Percentiles rank a stretch among this genome's conserved stretches.
These are phyloP conservation scores for Lactarius sanguifluus DNA, from an alignment of 768 basidiomycete genomes.

Conservation along the genomic window DNA sequence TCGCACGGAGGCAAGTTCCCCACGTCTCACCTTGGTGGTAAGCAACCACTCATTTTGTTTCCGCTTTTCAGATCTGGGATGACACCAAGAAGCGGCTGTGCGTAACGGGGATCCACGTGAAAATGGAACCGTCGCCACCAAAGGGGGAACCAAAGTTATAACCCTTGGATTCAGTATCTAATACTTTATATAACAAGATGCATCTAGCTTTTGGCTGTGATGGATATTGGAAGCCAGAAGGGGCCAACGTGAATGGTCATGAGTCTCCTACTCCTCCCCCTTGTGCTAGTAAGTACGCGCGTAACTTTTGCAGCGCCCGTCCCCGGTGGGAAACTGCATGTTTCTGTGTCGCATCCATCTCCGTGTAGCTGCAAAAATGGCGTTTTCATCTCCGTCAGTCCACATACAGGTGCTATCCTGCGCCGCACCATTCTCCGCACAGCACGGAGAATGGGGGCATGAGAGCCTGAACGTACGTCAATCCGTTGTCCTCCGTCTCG, in stretches of 20 bases:
- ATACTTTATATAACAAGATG: not conserved
- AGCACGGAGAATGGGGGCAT: slow-evolving; percentile 2
- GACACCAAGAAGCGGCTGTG: slow-evolving; percentile 26
- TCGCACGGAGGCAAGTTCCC: slow-evolving; percentile 29
- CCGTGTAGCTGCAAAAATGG: slow-evolving; percentile 52
- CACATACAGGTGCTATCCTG: too few relatives aligned
- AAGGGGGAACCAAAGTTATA: slow-evolving; percentile 22
- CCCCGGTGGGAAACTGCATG: slow-evolving; percentile 66
- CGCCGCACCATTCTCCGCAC: not conserved
- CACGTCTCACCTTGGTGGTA: too few relatives aligned
- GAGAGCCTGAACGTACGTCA: slow-evolving; percentile 55
- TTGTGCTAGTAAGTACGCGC: slow-evolving; percentile 40
- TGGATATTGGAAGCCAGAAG: not conserved
- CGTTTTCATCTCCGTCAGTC: not conserved
- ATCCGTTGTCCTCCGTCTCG: slow-evolving; percentile 70
- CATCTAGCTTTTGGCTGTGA: not conserved
- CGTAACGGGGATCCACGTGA: slow-evolving; percentile 28
- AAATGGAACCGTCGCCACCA: slow-evolving; percentile 30
- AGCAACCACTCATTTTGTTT: not conserved
- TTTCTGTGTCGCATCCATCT: slow-evolving; percentile 64
- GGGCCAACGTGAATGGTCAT: not conserved
- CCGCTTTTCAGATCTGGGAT: slow-evolving; percentile 31
- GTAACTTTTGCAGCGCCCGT: slow-evolving; percentile 59
- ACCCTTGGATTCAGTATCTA: not conserved
- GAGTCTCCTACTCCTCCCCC: not conserved